phyloP scores from a whole-genome alignment of 1,284 basidiomycete genomes.

The Thelephora terrestris region DNA sequence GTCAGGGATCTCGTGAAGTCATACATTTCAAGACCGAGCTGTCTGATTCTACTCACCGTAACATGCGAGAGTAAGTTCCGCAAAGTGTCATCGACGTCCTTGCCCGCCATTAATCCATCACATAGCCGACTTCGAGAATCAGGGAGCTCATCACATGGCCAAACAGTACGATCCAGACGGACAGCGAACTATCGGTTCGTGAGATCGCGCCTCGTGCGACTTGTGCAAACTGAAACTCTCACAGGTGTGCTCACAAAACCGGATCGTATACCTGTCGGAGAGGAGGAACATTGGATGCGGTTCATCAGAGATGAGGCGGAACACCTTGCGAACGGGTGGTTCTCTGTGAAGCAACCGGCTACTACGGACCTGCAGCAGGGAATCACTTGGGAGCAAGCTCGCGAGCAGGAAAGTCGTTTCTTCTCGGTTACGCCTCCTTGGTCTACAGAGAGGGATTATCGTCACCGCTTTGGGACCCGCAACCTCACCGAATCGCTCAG shows the following conservation, averaged over 20 bases:
- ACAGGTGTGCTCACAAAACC: constrained; percentile 77
- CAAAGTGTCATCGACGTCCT: neutral
- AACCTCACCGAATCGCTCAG: constrained; percentile 46
- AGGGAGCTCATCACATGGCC: constrained; percentile 51
- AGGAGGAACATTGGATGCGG: constrained; percentile 48
- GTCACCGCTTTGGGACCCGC: constrained; percentile 39
- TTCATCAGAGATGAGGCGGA: constrained; percentile 47
- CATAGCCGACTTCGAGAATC: constrained; percentile 68
- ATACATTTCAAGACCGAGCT: constrained; percentile 54
- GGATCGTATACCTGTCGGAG: constrained; percentile 56
- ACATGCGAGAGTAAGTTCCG: constrained; percentile 57
- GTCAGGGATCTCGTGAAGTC: constrained; percentile 42
- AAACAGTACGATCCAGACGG: constrained; percentile 48
- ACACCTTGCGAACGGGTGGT: constrained; percentile 51
- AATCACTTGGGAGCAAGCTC: constrained; percentile 46
- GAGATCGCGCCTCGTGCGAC: neutral
- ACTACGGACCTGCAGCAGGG: constrained; percentile 40
- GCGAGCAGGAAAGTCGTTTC: constrained; percentile 51
- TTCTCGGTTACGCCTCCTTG: constrained; percentile 48
- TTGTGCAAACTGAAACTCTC: neutral
- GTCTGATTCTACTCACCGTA: constrained; percentile 60
- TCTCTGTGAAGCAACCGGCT: constrained; percentile 57
- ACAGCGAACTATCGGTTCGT: constrained; percentile 57
- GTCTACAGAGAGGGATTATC: constrained; percentile 37
- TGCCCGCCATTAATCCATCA: neutral